phyloP scores from a whole-genome alignment of 2,329 filamentous ascomycete species.

The Cercospora sp. region DNA sequence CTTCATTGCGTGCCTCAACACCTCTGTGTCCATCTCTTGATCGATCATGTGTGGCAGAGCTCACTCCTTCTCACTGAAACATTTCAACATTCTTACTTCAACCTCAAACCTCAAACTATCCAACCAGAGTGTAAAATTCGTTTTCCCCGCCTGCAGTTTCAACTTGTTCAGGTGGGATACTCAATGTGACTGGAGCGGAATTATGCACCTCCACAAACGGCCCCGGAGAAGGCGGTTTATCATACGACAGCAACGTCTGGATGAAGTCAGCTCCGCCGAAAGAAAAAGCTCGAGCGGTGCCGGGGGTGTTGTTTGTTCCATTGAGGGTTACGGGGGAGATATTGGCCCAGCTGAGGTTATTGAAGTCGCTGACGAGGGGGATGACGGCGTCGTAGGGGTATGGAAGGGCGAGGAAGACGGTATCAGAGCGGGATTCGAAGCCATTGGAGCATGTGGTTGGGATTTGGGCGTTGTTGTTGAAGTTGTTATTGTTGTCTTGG shows the following conservation, averaged over 20 bases:
- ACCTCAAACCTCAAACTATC: constrained; percentile 20
- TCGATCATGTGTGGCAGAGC: not conserved
- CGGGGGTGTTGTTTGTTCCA: constrained; percentile 24
- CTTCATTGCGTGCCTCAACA: no score
- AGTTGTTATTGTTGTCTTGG: not conserved
- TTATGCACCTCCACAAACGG: constrained; percentile 29
- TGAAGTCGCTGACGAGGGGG: constrained; percentile 28
- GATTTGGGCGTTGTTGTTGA: constrained; percentile 8
- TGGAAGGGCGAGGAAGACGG: constrained; percentile 27
- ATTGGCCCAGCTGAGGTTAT: constrained; percentile 29
- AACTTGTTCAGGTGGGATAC: not conserved
- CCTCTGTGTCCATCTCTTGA: not conserved
- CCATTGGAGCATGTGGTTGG: constrained; percentile 21
- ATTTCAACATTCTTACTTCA: no score
- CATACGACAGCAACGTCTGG: constrained; percentile 27
- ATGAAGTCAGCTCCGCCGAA: constrained; percentile 24
- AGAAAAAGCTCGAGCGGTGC: constrained; percentile 26
- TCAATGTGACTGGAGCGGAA: constrained; percentile 20
- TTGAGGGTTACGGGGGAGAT: constrained; percentile 20
- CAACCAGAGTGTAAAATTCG: constrained; percentile 16
- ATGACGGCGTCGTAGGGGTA: constrained; percentile 31
- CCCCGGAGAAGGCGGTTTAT: constrained; percentile 22
- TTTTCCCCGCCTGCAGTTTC: constrained; percentile 9
- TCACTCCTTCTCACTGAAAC: not conserved
- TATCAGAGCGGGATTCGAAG: constrained; percentile 21